These are phyloP conservation scores for Verticillium nonalfalfae DNA, from an alignment of 2,329 filamentous ascomycete genomes.

Conservation along the genomic window DNA sequence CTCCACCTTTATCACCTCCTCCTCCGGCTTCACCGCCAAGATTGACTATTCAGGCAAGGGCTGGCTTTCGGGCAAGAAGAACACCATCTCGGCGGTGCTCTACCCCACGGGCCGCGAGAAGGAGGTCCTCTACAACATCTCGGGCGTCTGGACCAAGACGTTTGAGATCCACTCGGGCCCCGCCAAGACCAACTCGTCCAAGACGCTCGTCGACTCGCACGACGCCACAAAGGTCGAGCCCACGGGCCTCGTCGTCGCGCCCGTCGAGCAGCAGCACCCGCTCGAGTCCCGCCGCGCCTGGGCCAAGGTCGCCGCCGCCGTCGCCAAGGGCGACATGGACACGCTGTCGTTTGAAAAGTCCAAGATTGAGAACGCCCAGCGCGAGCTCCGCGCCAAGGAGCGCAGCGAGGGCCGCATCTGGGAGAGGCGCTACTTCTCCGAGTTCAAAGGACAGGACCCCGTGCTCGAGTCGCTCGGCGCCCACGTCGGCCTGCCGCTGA, in stretches of 20 bases:
- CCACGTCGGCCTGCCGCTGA: constrained; percentile 37
- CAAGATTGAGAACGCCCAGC: constrained; percentile 85
- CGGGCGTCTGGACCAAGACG: constrained; percentile 83
- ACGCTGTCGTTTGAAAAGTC: constrained; percentile 70
- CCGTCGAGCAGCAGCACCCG: constrained; percentile 73
- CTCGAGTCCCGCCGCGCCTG: constrained; percentile 86
- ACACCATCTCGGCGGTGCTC: constrained; percentile 72
- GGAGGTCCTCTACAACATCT: constrained; percentile 70
- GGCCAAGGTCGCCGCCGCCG: constrained; percentile 76
- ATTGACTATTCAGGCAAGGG: constrained; percentile 92
- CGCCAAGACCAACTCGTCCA: constrained; percentile 40
- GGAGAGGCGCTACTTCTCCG: constrained; percentile 77
- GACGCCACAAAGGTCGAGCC: constrained; percentile 50
- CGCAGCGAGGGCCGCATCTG: constrained; percentile 68
- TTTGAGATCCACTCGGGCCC: constrained; percentile 70
- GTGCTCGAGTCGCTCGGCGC: constrained; percentile 38
- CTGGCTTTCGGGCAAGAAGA: constrained; percentile 95
- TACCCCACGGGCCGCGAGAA: constrained; percentile 67
- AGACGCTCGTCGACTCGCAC: constrained; percentile 51
- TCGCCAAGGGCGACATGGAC: constrained; percentile 79
- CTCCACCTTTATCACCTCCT: constrained; percentile 78
- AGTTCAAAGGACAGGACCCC: constrained; percentile 36
- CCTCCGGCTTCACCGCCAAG: constrained; percentile 78
- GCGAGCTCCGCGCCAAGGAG: constrained; percentile 66
- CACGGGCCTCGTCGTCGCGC: constrained; percentile 64